Evolutionary conservation across 2,329 filamentous ascomycete species (phyloP).

Genomic region (Eurotiales sp.): DNA sequence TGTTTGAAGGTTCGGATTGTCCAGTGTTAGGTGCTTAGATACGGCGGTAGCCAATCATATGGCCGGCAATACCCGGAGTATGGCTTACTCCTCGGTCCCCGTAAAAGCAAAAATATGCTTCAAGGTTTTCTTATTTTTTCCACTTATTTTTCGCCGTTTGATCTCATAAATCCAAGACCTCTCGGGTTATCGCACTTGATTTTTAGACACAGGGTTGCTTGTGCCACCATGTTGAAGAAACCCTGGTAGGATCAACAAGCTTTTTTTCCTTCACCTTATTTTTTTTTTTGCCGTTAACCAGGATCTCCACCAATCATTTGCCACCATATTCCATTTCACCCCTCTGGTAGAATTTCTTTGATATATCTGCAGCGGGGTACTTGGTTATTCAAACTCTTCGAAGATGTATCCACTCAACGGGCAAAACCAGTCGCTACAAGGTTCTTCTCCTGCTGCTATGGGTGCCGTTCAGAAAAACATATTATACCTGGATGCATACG

Average conservation of each 20-base stretch:
- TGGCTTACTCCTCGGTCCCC: background rate
- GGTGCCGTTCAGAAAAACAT: conserved; percentile 43
- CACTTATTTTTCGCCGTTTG: background rate
- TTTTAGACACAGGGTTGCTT: background rate
- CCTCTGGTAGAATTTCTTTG: background rate
- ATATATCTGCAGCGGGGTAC: background rate
- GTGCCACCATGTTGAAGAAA: background rate
- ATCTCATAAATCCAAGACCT: too few species aligned
- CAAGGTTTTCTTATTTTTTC: background rate
- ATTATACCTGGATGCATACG: conserved; percentile 91
- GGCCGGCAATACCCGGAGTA: background rate
- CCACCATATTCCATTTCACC: background rate
- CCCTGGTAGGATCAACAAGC: background rate
- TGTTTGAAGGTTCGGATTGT: too few species aligned
- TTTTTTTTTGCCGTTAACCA: background rate
- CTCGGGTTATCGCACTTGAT: background rate
- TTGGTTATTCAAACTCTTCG: too few species aligned
- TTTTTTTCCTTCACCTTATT: too few species aligned
- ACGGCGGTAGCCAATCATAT: background rate
- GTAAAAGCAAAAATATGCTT: background rate
- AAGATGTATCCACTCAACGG: background rate
- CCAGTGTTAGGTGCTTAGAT: background rate
- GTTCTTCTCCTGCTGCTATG: background rate
- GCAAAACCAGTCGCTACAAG: background rate
- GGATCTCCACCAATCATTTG: background rate